phyloP scores from a whole-genome alignment of 2,329 filamentous ascomycete species.

The Cytospora piceae region DNA sequence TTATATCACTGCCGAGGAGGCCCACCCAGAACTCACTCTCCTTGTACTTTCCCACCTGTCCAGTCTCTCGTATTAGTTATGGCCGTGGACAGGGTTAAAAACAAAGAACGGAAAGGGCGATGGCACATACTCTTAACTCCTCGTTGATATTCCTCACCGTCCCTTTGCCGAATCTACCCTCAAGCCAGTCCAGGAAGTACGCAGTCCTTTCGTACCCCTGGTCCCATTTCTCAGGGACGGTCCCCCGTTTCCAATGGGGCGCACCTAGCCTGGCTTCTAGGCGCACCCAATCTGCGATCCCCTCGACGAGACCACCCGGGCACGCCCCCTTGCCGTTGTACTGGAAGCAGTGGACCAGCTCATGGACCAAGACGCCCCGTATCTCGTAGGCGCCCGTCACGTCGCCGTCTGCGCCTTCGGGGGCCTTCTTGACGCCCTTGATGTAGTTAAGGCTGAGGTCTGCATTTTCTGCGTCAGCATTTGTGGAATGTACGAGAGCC shows the following conservation, averaged over 20 bases:
- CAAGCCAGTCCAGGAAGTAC: slow-evolving; percentile 88
- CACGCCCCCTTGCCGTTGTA: slow-evolving; percentile 66
- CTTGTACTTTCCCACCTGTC: slow-evolving; percentile 54
- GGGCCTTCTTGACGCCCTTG: slow-evolving; percentile 41
- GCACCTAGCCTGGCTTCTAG: slow-evolving; percentile 73
- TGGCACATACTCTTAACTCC: slow-evolving; percentile 58
- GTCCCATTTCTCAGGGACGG: slow-evolving; percentile 70
- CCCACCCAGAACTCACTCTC: slow-evolving; percentile 69
- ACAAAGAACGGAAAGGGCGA: no score
- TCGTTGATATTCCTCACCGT: slow-evolving; percentile 69
- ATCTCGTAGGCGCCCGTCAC: slow-evolving; percentile 60
- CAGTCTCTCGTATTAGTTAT: neutral
- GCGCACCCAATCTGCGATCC: slow-evolving; percentile 91
- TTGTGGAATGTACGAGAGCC: slow-evolving; percentile 66
- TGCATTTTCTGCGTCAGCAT: slow-evolving; percentile 83
- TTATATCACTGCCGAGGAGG: slow-evolving; percentile 68
- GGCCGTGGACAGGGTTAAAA: neutral
- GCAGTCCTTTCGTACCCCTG: slow-evolving; percentile 88
- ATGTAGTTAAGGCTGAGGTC: slow-evolving; percentile 85
- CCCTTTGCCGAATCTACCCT: slow-evolving; percentile 64
- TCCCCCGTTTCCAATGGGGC: slow-evolving; percentile 77
- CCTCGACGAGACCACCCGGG: slow-evolving; percentile 83
- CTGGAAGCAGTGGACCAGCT: slow-evolving; percentile 95
- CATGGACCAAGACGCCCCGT: slow-evolving; percentile 82
- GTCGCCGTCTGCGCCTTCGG: slow-evolving; percentile 43